These are phyloP conservation scores for Mesostigma viride DNA, from an alignment of 139 green algal species.

Conservation along the genomic window DNA sequence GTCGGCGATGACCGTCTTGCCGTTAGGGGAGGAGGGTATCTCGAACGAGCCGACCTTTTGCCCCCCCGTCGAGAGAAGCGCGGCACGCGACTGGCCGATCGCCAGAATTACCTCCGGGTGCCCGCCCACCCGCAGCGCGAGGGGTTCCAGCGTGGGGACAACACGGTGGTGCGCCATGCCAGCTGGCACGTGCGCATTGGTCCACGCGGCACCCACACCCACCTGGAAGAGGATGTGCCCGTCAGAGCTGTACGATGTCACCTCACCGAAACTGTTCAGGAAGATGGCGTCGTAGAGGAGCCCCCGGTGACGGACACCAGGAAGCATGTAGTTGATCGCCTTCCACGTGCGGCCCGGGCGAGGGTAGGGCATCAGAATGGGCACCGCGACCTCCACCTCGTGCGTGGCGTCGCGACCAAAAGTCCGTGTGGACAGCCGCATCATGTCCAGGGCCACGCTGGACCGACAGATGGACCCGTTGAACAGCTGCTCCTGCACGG, in stretches of 20 bases:
- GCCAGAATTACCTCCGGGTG: constrained; percentile 30
- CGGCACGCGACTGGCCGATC: constrained; percentile 29
- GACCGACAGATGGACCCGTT: constrained; percentile 61
- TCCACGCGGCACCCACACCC: background rate
- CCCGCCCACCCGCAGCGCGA: constrained; percentile 47
- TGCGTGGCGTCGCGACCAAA: background rate
- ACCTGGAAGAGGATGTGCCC: constrained; percentile 10
- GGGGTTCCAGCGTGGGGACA: constrained; percentile 52
- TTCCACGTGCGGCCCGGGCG: too few species aligned
- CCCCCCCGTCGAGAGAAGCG: constrained; percentile 43
- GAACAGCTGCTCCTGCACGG: constrained; percentile 59
- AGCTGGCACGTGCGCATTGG: background rate
- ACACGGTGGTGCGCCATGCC: constrained; percentile 8
- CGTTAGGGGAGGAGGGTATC: constrained; percentile 43
- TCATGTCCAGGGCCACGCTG: background rate
- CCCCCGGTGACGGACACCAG: constrained; percentile 1
- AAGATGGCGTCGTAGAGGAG: constrained; percentile 40
- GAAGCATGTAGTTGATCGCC: too few species aligned
- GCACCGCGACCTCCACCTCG: constrained; percentile 48
- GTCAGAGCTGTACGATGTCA: constrained; percentile 30
- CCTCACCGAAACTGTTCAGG: constrained; percentile 61
- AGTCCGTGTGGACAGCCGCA: background rate
- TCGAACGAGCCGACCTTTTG: constrained; percentile 45
- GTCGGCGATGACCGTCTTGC: constrained; percentile 55
- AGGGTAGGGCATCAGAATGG: constrained; percentile 51